Base-by-base conservation (phyloP, 495 filamentous ascomycete genomes). In the Glonium stellatum region DNA sequence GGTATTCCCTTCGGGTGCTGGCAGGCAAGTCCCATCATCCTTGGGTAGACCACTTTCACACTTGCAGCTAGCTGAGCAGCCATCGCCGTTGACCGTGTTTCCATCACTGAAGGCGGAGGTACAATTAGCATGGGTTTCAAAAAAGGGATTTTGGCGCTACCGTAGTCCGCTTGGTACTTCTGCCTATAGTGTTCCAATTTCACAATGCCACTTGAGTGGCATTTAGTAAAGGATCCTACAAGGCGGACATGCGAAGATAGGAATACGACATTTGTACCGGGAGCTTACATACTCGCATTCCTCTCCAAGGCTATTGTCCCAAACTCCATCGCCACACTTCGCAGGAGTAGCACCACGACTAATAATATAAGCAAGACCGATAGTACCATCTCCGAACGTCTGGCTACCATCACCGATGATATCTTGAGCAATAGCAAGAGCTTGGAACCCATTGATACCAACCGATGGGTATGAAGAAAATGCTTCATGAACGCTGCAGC, bases 331-430 rank as follows among this genome's bases (percentile, higher is more conserved):
- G 27, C 78, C 78, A 54, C 78, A 80, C 11, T 75, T 75, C 11
- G 73, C 55, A 2, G 76, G 76, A 19, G 75, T 78, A 18, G 74
- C 78, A 25, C 78, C 77, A 19, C 78, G 76, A 42, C 76, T 73
- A 49, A 79, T 71, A 53, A 80, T 80, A 61, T 80, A 80, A 44
- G 78, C 77, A 25, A 79, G 70, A 23, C 78, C 78, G 13, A 57
- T 57, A 12, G 73, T 73, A 1, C 65, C 67, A 39, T 80, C 78
- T 39, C 69, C 70, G 58, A 78, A 79, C 11, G 62, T 68, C 41
- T 70, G 72, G 11, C 72, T 61, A 0, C 77, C 76, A 0, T 65
- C 57, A 2, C 69, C 72, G 5, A 75, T 66, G 52, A 74, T 68
- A 39, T 76, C 71, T 15, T 77, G 55, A 6, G 77, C 78, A 53